phyloP scores from a whole-genome alignment of 108 stramenopile species.

The Aurantiochytrium sp. region DNA sequence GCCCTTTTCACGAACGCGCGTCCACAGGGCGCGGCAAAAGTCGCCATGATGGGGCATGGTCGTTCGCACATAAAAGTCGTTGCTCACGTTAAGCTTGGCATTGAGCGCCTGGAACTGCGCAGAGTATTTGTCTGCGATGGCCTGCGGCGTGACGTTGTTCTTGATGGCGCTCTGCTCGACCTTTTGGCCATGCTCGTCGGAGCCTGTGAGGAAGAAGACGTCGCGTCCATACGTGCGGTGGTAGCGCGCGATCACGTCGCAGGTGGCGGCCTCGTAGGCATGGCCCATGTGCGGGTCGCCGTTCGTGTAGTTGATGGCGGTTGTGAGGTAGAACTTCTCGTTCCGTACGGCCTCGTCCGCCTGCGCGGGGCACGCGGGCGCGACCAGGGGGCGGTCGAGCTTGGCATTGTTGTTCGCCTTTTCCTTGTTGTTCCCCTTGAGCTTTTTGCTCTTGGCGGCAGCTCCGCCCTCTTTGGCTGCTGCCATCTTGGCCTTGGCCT shows the following conservation, averaged over 20 bases:
- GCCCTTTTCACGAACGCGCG: conserved; percentile 61
- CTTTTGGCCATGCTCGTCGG: conserved; percentile 98
- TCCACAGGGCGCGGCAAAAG: conserved; percentile 77
- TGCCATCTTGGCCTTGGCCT: background rate
- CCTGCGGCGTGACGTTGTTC: conserved; percentile 68
- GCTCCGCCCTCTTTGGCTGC: background rate
- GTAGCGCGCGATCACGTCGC: conserved; percentile 84
- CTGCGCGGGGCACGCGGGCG: background rate
- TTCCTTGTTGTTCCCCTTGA: background rate
- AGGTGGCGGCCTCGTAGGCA: conserved; percentile 86
- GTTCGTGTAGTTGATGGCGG: conserved; percentile 99
- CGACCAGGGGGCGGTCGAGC: background rate
- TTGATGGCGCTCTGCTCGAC: conserved; percentile 84
- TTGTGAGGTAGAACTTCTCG: conserved; percentile 76
- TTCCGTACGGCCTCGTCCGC: background rate
- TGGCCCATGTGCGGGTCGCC: conserved; percentile 97
- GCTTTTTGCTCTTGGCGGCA: background rate
- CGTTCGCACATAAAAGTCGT: conserved; percentile 91
- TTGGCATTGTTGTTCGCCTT: background rate
- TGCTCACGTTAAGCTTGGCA: conserved; percentile 70
- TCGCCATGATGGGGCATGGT: conserved; percentile 80
- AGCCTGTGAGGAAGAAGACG: conserved; percentile 89
- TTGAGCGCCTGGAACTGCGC: conserved; percentile 81
- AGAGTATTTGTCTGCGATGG: conserved; percentile 83
- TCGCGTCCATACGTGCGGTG: conserved; percentile 58